These are phyloP conservation scores for Daedaleopsis sinensis DNA, from an alignment of 768 basidiomycete species.

Conservation along the genomic window DNA sequence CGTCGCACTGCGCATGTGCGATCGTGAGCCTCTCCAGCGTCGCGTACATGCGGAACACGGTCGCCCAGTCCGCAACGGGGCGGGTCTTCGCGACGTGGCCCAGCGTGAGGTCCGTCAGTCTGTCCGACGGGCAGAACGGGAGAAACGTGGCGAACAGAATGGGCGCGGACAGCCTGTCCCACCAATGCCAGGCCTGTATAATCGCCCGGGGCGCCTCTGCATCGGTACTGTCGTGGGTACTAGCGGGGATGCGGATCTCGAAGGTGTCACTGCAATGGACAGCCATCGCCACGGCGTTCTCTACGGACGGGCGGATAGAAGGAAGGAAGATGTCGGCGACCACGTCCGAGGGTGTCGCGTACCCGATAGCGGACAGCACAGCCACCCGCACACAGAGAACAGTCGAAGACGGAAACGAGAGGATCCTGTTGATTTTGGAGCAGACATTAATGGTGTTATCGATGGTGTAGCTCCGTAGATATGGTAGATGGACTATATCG, in stretches of 20 bases:
- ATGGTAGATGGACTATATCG: too few species aligned
- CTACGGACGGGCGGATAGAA: background rate
- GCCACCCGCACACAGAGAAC: background rate
- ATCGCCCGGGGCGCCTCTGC: background rate
- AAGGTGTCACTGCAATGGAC: background rate
- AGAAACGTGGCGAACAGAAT: background rate
- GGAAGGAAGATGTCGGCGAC: background rate
- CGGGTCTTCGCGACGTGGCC: too few species aligned
- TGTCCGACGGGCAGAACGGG: background rate
- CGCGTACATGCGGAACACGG: too few species aligned
- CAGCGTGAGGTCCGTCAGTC: background rate
- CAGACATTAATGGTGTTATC: too few species aligned
- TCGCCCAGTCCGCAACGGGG: too few species aligned
- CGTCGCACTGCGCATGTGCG: too few species aligned
- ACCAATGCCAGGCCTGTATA: background rate
- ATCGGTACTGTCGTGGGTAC: too few species aligned
- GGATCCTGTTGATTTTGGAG: too few species aligned
- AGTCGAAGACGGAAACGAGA: background rate
- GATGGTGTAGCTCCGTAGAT: too few species aligned
- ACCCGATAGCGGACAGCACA: background rate
- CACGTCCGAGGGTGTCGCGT: background rate
- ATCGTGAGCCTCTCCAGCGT: too few species aligned
- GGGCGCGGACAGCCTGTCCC: background rate
- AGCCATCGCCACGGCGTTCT: background rate
- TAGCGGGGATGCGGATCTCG: background rate